Conservation (phyloP, 495 filamentous ascomycete species). For the Pyrenula massariospora region DNA sequence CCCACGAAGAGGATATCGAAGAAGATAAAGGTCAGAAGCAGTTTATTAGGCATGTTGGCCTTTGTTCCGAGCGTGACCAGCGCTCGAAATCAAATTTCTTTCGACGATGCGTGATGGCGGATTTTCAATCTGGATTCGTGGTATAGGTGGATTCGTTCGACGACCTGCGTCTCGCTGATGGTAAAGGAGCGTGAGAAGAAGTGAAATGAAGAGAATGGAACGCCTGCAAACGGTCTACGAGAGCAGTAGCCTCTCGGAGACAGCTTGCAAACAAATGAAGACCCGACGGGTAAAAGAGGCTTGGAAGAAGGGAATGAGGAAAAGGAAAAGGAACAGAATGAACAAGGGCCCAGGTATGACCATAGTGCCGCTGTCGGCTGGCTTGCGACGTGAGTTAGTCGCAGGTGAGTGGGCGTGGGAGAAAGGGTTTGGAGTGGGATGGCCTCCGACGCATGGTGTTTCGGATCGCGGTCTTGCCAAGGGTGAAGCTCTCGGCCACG, state of each 20-base stretch:
- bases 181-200: neutral
- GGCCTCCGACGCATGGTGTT: neutral
- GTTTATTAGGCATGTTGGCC: conserved; percentile 38
- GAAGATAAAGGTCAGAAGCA: conserved; percentile 43
- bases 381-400: neutral
- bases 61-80: neutral
- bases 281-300: neutral
- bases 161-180: neutral
- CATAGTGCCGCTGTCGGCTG: neutral
- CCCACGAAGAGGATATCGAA: conserved; percentile 48
- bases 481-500: neutral
- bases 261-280: neutral
- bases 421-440: neutral
- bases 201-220: neutral
- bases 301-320: neutral
- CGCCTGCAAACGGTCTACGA: neutral
- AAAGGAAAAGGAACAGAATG: neutral
- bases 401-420: neutral
- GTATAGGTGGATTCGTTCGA: neutral
- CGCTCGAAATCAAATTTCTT: neutral
- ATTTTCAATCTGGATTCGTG: neutral
- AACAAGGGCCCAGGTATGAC: neutral
- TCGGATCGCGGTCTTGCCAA: neutral
- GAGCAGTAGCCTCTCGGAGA: neutral
- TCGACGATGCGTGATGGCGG: neutral